Conservation (phyloP, 208 protist species). For the Giardia muris region DNA sequence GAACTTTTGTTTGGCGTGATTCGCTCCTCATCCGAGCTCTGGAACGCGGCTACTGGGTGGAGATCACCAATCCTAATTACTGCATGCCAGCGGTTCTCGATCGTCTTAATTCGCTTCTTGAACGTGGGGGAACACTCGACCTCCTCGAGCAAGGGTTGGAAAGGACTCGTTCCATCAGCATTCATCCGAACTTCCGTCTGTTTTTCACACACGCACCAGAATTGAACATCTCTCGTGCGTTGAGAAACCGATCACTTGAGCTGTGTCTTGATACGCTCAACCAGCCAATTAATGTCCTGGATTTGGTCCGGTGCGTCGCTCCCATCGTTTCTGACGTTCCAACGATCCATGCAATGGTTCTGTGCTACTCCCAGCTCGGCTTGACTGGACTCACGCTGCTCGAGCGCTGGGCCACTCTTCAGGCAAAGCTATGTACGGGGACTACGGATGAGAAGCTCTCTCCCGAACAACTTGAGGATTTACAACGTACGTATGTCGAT, state of each 20-base stretch:
- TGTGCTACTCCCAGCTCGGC: too few species aligned
- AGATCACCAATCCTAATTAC: slow-evolving; percentile 97
- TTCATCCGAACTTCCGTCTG: slow-evolving; percentile 90
- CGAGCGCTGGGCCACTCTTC: too few species aligned
- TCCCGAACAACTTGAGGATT: too few species aligned
- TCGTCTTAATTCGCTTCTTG: slow-evolving; percentile 94
- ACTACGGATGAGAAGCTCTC: too few species aligned
- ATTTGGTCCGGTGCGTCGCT: not conserved
- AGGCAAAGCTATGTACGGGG: too few species aligned
- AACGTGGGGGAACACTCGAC: slow-evolving; percentile 67
- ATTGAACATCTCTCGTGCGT: slow-evolving; percentile 91
- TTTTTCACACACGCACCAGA: slow-evolving; percentile 87
- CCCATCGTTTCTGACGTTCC: too few species aligned
- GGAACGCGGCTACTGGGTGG: slow-evolving; percentile 80
- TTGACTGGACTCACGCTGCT: too few species aligned
- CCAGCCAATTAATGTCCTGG: not conserved
- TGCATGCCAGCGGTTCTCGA: slow-evolving; percentile 94
- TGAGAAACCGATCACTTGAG: slow-evolving; percentile 89
- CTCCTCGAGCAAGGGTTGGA: slow-evolving; percentile 54
- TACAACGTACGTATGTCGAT: too few species aligned
- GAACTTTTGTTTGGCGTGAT: slow-evolving; percentile 95
- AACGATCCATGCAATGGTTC: too few species aligned
- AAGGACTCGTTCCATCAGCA: slow-evolving; percentile 58
- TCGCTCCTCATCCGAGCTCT: slow-evolving; percentile 77
- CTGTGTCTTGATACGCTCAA: slow-evolving; percentile 55